Evolutionary conservation across 2,329 filamentous ascomycete species (phyloP).

Genomic region (Elsinoe necatrix): DNA sequence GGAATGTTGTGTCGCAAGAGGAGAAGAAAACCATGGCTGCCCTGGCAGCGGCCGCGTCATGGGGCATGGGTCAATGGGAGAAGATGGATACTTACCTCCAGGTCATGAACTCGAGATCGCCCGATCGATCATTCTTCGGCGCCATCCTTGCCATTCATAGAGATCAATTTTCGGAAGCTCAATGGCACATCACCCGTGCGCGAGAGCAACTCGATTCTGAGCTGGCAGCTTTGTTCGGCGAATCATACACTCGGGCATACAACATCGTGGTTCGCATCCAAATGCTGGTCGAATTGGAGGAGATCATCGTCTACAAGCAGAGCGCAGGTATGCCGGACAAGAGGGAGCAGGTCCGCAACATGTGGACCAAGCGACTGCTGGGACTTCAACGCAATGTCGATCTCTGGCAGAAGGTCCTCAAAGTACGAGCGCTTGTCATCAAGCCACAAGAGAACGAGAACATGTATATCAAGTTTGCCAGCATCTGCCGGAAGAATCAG

Average conservation of each 20-base stretch:
- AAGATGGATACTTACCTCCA: slow-evolving; percentile 95
- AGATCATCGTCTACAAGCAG: slow-evolving; percentile 97
- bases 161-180: slow-evolving; percentile 88
- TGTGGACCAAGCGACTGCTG: slow-evolving; percentile 91
- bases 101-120: slow-evolving; percentile 88
- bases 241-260: slow-evolving; percentile 96
- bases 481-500: slow-evolving; percentile 92
- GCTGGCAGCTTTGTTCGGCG: slow-evolving; percentile 88
- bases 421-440: slow-evolving; percentile 85
- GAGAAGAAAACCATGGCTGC: slow-evolving; percentile 87
- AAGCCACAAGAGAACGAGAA: slow-evolving; percentile 88
- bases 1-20: slow-evolving; percentile 80
- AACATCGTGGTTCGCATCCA: slow-evolving; percentile 96
- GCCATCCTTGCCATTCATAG: slow-evolving; percentile 91
- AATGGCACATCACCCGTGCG: slow-evolving; percentile 81
- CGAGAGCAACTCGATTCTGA: slow-evolving; percentile 92
- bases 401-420: slow-evolving; percentile 97
- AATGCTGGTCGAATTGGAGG: slow-evolving; percentile 97
- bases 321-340: slow-evolving; percentile 69
- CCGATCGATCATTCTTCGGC: slow-evolving; percentile 94
- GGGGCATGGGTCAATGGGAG: slow-evolving; percentile 95
- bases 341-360: slow-evolving; percentile 80
- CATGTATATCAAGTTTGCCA: slow-evolving; percentile 99
- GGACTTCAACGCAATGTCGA: slow-evolving; percentile 96
- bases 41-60: slow-evolving; percentile 88